These are phyloP conservation scores for Pseudogymnoascus sp. DNA, from an alignment of 2,329 filamentous ascomycete species.

Conservation along the genomic window DNA sequence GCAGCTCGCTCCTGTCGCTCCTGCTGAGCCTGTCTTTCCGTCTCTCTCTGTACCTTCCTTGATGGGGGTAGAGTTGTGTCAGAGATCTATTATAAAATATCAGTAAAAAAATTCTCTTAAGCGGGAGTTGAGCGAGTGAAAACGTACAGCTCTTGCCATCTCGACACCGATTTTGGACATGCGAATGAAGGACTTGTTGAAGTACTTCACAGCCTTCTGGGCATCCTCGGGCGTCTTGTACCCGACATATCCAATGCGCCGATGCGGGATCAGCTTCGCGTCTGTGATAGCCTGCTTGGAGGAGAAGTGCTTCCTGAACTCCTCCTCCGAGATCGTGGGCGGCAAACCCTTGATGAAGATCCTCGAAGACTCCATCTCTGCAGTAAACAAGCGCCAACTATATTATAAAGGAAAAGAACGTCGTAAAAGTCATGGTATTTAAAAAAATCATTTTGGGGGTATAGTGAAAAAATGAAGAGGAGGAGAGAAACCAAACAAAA, in stretches of 20 bases:
- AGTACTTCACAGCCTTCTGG: slow-evolving; percentile 79
- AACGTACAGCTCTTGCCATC: slow-evolving; percentile 69
- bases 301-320: slow-evolving; percentile 84
- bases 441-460: not conserved
- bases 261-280: slow-evolving; percentile 79
- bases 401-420: slow-evolving; percentile 6
- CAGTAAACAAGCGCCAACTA: not conserved
- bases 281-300: slow-evolving; percentile 73
- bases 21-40: slow-evolving; percentile 25
- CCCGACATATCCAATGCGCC: slow-evolving; percentile 91
- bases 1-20: slow-evolving; percentile 17
- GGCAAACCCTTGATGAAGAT: slow-evolving; percentile 79
- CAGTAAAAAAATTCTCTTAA: not conserved
- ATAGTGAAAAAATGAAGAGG: not conserved
- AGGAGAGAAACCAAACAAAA: not conserved
- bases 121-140: not conserved
- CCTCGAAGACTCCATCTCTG: slow-evolving; percentile 46
- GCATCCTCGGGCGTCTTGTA: slow-evolving; percentile 81
- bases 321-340: slow-evolving; percentile 73
- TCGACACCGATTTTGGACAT: slow-evolving; percentile 93
- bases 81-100: slow-evolving; percentile 24
- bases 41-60: slow-evolving; percentile 32
- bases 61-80: slow-evolving; percentile 31
- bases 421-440: slow-evolving; percentile 4
- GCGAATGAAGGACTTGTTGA: slow-evolving; percentile 89